These are phyloP conservation scores for Cutaneotrichosporon dermatis DNA, from an alignment of 1,284 basidiomycete genomes.

Conservation along the genomic window DNA sequence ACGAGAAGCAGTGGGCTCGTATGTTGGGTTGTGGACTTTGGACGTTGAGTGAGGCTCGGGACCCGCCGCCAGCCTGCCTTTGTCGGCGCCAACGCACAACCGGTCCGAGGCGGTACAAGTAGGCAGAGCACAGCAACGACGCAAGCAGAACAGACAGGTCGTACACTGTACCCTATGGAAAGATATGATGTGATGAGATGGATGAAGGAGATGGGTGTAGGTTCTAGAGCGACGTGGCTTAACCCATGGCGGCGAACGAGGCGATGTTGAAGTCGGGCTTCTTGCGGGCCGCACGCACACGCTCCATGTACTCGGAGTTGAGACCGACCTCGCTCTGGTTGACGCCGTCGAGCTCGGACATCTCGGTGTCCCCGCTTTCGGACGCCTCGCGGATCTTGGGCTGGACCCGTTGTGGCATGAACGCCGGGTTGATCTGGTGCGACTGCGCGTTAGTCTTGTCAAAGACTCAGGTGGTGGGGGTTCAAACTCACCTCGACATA, in stretches of 20 bases:
- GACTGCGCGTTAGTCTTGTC: background rate
- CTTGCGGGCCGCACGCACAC: constrained; percentile 3
- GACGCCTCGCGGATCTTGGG: constrained; percentile 21
- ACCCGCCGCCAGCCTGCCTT: too few relatives aligned
- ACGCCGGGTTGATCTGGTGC: constrained; percentile 18
- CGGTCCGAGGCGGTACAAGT: too few relatives aligned
- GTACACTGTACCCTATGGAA: too few relatives aligned
- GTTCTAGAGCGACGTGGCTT: background rate
- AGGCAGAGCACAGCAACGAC: too few relatives aligned
- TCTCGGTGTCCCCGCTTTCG: constrained; percentile 13
- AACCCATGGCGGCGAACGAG: constrained; percentile 13
- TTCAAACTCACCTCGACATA: constrained; percentile 19
- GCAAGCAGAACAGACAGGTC: too few relatives aligned
- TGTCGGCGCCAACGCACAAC: too few relatives aligned
- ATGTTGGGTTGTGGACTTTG: too few relatives aligned
- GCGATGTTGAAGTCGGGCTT: constrained; percentile 8
- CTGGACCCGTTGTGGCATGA: constrained; percentile 12
- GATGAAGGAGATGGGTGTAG: background rate
- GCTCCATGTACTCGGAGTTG: constrained; percentile 16
- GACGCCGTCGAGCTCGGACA: constrained; percentile 8
- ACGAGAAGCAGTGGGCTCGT: too few relatives aligned
- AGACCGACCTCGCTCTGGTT: constrained; percentile 17
- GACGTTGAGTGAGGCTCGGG: too few relatives aligned
- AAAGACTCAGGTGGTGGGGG: too few relatives aligned
- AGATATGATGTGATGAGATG: too few relatives aligned